These are phyloP conservation scores for Colletotrichum cereale DNA, from an alignment of 2,329 filamentous ascomycete species.

Conservation along the genomic window DNA sequence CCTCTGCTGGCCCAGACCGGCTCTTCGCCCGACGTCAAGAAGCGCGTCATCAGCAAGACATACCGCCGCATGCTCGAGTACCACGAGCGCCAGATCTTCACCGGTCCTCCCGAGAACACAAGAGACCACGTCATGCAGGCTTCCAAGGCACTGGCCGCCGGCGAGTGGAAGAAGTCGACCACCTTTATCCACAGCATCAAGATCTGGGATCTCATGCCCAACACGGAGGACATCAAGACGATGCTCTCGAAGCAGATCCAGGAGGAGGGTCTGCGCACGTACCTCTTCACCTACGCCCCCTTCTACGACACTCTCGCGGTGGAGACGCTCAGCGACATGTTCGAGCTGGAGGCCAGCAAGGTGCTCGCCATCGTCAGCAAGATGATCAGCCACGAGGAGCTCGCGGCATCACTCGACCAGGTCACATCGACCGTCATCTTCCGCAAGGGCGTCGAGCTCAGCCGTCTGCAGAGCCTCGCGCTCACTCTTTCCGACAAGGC, in stretches of 20 bases:
- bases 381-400: conserved; percentile 99
- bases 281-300: conserved; percentile 98
- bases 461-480: conserved; percentile 92
- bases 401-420: conserved; percentile 95
- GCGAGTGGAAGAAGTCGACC: conserved; percentile 98
- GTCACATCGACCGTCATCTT: conserved; percentile 98
- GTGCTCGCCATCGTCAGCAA: conserved; percentile 96
- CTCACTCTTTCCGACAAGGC: conserved; percentile 97
- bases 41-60: conserved; percentile 98
- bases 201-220: conserved; percentile 98
- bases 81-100: conserved; percentile 99
- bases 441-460: conserved; percentile 98
- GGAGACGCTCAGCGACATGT: conserved; percentile 89
- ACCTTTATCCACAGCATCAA: conserved; percentile 97
- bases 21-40: conserved; percentile 96
- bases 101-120: conserved; percentile 97
- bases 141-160: conserved; percentile 94
- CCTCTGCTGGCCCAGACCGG: conserved; percentile 96
- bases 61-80: conserved; percentile 99
- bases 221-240: conserved; percentile 91
- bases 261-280: conserved; percentile 96
- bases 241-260: conserved; percentile 99
- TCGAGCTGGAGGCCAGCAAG: conserved; percentile 92
- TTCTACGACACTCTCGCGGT: conserved; percentile 98
- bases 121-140: conserved; percentile 99